phyloP scores from a whole-genome alignment of 176 grass and related monocot species.

The Oryza australiensis region DNA sequence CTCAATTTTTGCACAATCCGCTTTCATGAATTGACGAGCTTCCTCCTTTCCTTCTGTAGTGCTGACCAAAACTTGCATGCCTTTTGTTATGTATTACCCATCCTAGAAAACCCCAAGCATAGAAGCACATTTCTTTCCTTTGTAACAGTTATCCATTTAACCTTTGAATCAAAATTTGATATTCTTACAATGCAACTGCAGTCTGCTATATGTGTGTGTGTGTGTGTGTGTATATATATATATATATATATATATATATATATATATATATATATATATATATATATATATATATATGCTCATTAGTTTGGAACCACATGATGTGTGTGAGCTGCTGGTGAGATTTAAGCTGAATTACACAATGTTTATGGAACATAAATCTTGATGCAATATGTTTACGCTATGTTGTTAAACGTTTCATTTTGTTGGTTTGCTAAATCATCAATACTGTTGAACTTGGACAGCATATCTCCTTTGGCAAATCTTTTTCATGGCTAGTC shows the following conservation, averaged over 20 bases:
- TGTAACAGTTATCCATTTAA: background rate
- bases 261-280: background rate
- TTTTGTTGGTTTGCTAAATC: background rate
- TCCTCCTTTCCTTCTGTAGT: too few relatives aligned
- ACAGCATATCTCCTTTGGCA: background rate
- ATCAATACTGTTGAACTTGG: background rate
- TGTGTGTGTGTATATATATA: background rate
- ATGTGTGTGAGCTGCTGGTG: background rate
- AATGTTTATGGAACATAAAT: background rate
- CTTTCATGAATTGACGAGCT: too few relatives aligned
- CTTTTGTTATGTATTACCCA: background rate
- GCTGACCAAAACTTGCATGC: conserved; percentile 9
- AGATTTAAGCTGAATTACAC: background rate
- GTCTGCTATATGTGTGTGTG: too few relatives aligned
- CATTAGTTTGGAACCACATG: background rate
- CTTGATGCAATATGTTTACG: background rate
- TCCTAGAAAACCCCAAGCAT: conserved; percentile 19
- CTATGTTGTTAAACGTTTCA: background rate
- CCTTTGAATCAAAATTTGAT: background rate
- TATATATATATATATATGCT: background rate
- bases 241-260: background rate
- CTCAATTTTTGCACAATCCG: too few relatives aligned
- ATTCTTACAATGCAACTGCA: background rate
- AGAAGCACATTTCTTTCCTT: background rate
- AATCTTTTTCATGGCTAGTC: background rate